Conservation (phyloP, 306 rosid genomes). For the Sechiopsis laciniata region DNA sequence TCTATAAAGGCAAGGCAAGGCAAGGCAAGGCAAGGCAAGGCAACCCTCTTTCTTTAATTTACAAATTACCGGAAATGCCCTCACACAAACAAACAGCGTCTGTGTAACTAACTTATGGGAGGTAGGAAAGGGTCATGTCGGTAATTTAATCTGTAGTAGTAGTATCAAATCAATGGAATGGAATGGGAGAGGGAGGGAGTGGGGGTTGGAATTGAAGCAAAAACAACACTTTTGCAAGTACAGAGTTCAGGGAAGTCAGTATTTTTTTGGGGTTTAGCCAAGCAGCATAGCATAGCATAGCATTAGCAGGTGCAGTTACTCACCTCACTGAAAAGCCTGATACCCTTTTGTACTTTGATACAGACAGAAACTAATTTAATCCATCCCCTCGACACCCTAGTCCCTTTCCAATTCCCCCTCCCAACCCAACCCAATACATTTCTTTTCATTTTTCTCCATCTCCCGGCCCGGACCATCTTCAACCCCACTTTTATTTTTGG, state of each 20-base stretch:
- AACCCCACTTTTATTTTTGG: too few species aligned
- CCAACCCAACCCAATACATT: too few species aligned
- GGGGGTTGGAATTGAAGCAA: too few species aligned
- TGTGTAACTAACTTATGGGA: neutral
- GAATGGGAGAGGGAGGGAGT: too few species aligned
- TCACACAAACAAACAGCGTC: neutral
- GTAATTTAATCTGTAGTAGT: constrained; percentile 1
- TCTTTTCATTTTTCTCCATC: too few species aligned
- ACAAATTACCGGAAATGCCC: constrained; percentile 15
- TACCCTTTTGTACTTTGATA: constrained; percentile 16
- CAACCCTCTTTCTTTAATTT: neutral
- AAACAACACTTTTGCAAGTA: constrained; percentile 8
- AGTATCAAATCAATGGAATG: too few species aligned
- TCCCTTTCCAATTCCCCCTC: constrained; percentile 13
- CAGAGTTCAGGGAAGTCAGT: constrained; percentile 27
- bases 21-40: too few species aligned
- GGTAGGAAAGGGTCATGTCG: neutral
- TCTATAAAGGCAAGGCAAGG: constrained; percentile 14
- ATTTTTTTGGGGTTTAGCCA: constrained; percentile 18
- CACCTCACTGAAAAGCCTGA: constrained; percentile 30
- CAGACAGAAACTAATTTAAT: constrained; percentile 10
- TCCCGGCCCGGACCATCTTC: too few species aligned
- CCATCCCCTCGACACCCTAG: constrained; percentile 10
- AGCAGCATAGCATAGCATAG: too few species aligned
- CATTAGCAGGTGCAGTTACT: constrained; percentile 19